Conservation (phyloP, 148 eudicot species). For the Suaeda aralocaspica region DNA sequence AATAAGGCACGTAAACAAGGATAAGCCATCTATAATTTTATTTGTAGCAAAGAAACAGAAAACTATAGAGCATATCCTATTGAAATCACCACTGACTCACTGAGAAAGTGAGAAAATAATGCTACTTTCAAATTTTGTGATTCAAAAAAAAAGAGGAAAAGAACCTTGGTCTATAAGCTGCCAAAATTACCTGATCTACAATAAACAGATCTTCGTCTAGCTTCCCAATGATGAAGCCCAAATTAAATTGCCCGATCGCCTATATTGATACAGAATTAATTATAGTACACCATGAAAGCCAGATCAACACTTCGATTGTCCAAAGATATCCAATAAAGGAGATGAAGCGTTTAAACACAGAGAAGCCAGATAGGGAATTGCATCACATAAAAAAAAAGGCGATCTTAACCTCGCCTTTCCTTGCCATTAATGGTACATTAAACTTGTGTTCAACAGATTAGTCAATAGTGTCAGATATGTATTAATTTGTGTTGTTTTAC, state of each 20-base stretch:
- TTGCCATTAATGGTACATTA: background rate
- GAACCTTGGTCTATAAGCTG: background rate
- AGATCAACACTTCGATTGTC: too few relatives aligned
- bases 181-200: slow-evolving; percentile 77
- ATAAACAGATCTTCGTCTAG: slow-evolving; percentile 82
- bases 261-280: slow-evolving; percentile 11
- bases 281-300: background rate
- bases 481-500: too few relatives aligned
- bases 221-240: slow-evolving; percentile 91
- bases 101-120: background rate
- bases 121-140: background rate
- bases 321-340: too few relatives aligned
- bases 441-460: background rate
- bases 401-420: background rate
- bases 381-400: background rate
- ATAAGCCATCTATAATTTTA: background rate
- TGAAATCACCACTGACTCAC: background rate
- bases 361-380: background rate
- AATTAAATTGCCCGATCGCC: slow-evolving; percentile 97
- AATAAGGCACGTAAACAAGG: background rate
- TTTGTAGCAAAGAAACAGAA: slow-evolving; percentile 2
- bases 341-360: background rate
- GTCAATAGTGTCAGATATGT: background rate
- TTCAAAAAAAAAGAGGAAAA: background rate
- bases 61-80: background rate